Evolutionary conservation across 805 yeast species (phyloP).

Genomic region (Wickerhamiella azymoides): DNA sequence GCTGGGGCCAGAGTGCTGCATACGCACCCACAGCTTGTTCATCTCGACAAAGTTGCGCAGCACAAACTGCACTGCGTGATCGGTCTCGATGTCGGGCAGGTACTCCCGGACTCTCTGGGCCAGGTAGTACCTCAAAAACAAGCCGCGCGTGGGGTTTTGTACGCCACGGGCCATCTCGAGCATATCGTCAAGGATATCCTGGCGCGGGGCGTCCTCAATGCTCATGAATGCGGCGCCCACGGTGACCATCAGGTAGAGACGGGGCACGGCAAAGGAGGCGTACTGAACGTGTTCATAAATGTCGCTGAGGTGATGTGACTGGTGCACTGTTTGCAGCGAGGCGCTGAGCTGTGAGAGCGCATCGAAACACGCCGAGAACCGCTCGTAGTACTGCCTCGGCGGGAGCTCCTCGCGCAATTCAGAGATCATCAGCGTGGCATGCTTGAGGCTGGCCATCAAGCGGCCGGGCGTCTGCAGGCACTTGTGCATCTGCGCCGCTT

Average conservation of each 20-base stretch:
- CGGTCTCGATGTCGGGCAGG: slow-evolving; percentile 31
- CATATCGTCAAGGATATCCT: slow-evolving; percentile 87
- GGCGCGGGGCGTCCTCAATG: slow-evolving; percentile 59
- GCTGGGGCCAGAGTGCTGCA: slow-evolving; percentile 91
- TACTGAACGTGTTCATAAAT: slow-evolving; percentile 90
- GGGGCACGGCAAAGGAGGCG: slow-evolving; percentile 79
- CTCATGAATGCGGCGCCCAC: slow-evolving; percentile 85
- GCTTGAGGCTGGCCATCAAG: slow-evolving; percentile 77
- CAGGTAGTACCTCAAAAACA: slow-evolving; percentile 77
- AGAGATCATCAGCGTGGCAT: slow-evolving; percentile 65
- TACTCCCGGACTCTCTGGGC: slow-evolving; percentile 68
- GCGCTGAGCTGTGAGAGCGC: slow-evolving; percentile 55
- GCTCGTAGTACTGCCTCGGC: slow-evolving; percentile 88
- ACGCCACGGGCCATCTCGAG: slow-evolving; percentile 96
- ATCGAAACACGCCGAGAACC: slow-evolving; percentile 74
- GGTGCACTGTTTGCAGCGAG: slow-evolving; percentile 54
- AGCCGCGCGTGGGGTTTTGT: slow-evolving; percentile 86
- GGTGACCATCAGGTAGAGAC: slow-evolving; percentile 86
- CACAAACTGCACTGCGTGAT: slow-evolving; percentile 64
- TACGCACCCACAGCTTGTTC: slow-evolving; percentile 95
- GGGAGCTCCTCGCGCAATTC: slow-evolving; percentile 66
- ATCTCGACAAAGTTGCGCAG: slow-evolving; percentile 85
- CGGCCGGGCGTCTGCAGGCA: slow-evolving; percentile 53
- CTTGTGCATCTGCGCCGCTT: slow-evolving; percentile 61
- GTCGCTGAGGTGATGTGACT: slow-evolving; percentile 65